phyloP scores from a whole-genome alignment of 2,329 filamentous ascomycete genomes.

The Sporothrix pallida region DNA sequence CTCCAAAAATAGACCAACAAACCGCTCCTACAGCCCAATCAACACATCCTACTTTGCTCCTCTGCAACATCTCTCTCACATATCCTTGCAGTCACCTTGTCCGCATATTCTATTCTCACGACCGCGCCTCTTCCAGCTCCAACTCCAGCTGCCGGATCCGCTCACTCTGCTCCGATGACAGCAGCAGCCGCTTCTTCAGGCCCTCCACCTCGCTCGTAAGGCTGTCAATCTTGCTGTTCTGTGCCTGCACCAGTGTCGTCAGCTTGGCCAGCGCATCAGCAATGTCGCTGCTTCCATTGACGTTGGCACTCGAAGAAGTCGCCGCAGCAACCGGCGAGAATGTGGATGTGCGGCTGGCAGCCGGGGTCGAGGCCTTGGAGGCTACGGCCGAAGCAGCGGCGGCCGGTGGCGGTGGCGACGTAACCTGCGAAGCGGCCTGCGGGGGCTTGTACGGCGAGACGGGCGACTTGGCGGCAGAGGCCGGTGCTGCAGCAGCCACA shows the following conservation, averaged over 20 bases:
- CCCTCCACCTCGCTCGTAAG: slow-evolving; percentile 77
- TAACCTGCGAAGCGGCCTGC: slow-evolving; percentile 14
- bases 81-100: no score
- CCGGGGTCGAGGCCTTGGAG: slow-evolving; percentile 43
- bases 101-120: slow-evolving; percentile 46
- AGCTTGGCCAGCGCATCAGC: slow-evolving; percentile 67
- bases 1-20: background rate
- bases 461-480: slow-evolving; percentile 47
- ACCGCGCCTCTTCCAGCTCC: slow-evolving; percentile 68
- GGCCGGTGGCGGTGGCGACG: slow-evolving; percentile 34
- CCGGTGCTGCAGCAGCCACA: slow-evolving; percentile 12
- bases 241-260: slow-evolving; percentile 75
- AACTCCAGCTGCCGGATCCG: slow-evolving; percentile 70
- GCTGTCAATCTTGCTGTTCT: slow-evolving; percentile 73
- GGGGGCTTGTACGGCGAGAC: slow-evolving; percentile 51
- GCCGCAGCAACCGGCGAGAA: slow-evolving; percentile 61
- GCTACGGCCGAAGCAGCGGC: slow-evolving; percentile 26
- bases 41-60: background rate
- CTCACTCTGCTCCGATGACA: slow-evolving; percentile 68
- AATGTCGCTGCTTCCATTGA: slow-evolving; percentile 10
- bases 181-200: slow-evolving; percentile 77
- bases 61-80: background rate
- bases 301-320: slow-evolving; percentile 64
- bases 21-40: background rate
- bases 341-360: slow-evolving; percentile 37